phyloP scores from a whole-genome alignment of 345 rosid genomes.

The Capsella bursapastoris region DNA sequence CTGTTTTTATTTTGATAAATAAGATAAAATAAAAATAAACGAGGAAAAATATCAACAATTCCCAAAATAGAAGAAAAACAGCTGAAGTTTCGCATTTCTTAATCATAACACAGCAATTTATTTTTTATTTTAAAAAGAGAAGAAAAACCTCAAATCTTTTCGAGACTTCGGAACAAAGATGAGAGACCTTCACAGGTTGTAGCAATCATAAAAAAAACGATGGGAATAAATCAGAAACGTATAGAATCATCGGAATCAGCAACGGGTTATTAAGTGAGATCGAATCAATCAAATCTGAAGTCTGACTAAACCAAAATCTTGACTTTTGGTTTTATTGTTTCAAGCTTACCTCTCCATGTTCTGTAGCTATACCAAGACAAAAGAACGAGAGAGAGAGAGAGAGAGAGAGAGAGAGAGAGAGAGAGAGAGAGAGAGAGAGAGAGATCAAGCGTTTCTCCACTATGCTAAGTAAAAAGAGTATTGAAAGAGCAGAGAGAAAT shows the following conservation, averaged over 20 bases:
- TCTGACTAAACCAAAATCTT: not conserved
- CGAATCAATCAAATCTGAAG: not conserved
- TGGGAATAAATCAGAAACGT: not conserved
- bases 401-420: conserved; percentile 21
- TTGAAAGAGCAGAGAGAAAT: conserved; percentile 16
- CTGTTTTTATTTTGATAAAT: too few relatives aligned
- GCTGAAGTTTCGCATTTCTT: not conserved
- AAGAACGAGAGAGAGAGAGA: not conserved
- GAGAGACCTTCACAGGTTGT: not conserved
- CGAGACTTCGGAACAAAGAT: conserved; percentile 1
- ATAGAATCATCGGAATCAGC: not conserved
- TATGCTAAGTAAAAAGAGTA: conserved; percentile 41
- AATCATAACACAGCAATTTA: not conserved
- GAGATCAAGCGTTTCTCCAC: conserved; percentile 41
- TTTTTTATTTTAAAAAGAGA: too few relatives aligned
- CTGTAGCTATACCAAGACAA: not conserved
- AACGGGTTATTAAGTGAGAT: not conserved
- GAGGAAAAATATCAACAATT: not conserved
- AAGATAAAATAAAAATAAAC: not conserved
- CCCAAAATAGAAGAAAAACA: conserved; percentile 11
- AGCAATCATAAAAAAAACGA: not conserved
- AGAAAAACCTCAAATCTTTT: not conserved
- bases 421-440: conserved; percentile 30
- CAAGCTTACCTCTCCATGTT: conserved; percentile 51
- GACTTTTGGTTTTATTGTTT: not conserved